A percentile compares a stretch with the other conserved stretches of the same genome.
Evolutionary conservation across 73 alveolate species (phyloP).

Genomic region (Paramecium sonneborni): DNA sequence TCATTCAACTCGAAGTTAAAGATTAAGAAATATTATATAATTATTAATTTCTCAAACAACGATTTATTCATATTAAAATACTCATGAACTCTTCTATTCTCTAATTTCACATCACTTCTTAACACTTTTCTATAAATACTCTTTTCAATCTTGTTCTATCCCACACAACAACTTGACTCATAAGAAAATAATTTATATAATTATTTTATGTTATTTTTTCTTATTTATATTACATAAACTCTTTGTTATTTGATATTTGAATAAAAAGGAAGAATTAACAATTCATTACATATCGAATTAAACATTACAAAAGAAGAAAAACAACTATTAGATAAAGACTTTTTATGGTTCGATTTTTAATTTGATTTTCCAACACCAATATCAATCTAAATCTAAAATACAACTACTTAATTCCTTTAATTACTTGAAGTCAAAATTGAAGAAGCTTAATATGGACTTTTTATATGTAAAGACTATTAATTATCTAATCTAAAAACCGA

Average conservation of each 20-base stretch:
- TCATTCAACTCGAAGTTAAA: neutral
- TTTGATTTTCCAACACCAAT: neutral
- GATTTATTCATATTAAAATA: neutral
- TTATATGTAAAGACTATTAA: neutral
- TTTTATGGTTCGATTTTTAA: neutral
- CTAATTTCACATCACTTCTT: neutral
- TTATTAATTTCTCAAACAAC: neutral
- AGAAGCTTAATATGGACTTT: neutral
- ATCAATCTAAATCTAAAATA: neutral
- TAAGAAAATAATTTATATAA: no score
- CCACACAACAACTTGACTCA: no score
- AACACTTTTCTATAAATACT: no score
- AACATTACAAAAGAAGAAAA: neutral
- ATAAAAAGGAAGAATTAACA: neutral
- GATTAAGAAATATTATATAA: neutral
- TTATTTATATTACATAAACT: no score
- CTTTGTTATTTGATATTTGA: neutral
- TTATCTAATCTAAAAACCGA: neutral
- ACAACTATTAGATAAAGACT: neutral
- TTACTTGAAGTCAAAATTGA: neutral
- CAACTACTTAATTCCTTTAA: neutral
- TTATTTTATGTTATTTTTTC: neutral
- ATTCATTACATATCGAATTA: neutral
- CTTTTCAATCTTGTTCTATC: no score
- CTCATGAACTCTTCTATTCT: neutral